phyloP scores from a whole-genome alignment of 257 asterid genomes.

The Nicotiana knightiana region DNA sequence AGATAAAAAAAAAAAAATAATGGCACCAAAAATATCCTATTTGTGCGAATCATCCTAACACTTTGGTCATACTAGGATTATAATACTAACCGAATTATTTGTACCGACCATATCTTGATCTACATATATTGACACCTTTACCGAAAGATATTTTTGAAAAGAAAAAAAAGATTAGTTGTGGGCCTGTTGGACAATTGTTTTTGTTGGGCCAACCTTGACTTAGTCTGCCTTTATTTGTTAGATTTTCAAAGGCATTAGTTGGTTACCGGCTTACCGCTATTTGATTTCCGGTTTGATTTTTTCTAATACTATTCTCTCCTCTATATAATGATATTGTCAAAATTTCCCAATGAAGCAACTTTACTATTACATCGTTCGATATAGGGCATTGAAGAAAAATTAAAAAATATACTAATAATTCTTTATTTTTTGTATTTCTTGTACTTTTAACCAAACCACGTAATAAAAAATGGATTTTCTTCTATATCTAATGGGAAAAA shows the following conservation, averaged over 20 bases:
- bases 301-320: neutral
- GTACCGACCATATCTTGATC: too few relatives aligned
- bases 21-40: too few relatives aligned
- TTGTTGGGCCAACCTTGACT: neutral
- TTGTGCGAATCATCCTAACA: too few relatives aligned
- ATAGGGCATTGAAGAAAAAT: neutral
- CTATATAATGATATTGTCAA: neutral
- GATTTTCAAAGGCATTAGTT: neutral
- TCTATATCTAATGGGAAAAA: too few relatives aligned
- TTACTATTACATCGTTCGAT: neutral
- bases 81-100: too few relatives aligned
- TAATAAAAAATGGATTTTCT: too few relatives aligned
- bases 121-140: too few relatives aligned
- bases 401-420: neutral
- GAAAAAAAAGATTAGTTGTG: neutral
- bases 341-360: neutral
- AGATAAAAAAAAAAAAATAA: too few relatives aligned
- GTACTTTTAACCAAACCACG: neutral
- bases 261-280: neutral
- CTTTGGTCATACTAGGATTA: too few relatives aligned
- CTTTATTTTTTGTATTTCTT: neutral
- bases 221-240: neutral
- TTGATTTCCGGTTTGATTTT: neutral
- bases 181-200: neutral
- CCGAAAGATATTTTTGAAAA: too few relatives aligned